Percentiles rank a stretch among this genome's conserved stretches.
Conservation (phyloP, 2,329 filamentous ascomycete species). For the Fusarium concolor region DNA sequence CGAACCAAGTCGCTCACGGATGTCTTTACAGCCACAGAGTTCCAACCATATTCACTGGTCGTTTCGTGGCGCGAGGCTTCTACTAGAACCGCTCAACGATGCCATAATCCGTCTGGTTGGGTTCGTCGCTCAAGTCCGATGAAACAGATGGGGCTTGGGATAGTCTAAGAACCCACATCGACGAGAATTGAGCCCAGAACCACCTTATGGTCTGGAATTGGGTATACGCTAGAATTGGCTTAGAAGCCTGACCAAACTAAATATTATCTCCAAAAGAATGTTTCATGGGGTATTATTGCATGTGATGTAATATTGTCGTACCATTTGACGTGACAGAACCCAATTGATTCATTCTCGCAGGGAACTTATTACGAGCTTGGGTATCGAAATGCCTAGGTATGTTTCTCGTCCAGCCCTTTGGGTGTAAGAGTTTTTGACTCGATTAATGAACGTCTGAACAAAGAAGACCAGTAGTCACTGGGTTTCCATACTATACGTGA, state of each 20-base stretch:
- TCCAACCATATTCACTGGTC: slow-evolving; percentile 3
- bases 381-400: not conserved
- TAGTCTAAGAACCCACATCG: slow-evolving; percentile 7
- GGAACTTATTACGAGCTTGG: slow-evolving; percentile 5
- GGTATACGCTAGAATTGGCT: slow-evolving; percentile 7
- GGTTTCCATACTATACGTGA: not conserved
- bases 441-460: not conserved
- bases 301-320: not conserved
- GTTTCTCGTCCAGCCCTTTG: slow-evolving; percentile 2
- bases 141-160: slow-evolving; percentile 13
- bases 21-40: slow-evolving; percentile 18
- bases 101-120: slow-evolving; percentile 2
- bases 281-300: not conserved
- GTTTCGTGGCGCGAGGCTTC: slow-evolving; percentile 27
- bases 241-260: slow-evolving; percentile 6
- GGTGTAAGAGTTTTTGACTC: not conserved
- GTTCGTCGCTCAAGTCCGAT: slow-evolving; percentile 12
- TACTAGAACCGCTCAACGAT: not conserved
- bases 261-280: not conserved
- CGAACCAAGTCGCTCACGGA: not conserved
- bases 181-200: not conserved
- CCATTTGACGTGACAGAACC: not conserved
- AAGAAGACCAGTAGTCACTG: not conserved
- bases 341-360: slow-evolving; percentile 8
- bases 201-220: not conserved